Conservation (phyloP, 352 stramenopile species). For the Thraustotheca clavata region DNA sequence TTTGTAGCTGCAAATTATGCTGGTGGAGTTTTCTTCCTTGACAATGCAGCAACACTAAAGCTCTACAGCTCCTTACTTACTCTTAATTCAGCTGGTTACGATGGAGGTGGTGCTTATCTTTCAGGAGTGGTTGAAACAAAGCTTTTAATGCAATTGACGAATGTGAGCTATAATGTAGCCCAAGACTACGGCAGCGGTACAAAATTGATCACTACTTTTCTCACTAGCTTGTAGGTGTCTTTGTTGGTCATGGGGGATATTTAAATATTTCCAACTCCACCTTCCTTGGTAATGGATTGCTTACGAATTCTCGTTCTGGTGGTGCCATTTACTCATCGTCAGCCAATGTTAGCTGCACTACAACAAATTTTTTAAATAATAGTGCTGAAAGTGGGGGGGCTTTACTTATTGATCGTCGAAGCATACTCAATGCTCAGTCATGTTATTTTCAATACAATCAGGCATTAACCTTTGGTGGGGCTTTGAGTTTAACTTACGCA, state of each 20-base stretch:
- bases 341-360: not conserved
- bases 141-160: too few relatives aligned
- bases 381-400: not conserved
- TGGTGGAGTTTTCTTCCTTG: too few relatives aligned
- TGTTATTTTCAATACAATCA: slow-evolving; percentile 36
- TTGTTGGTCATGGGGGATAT: not conserved
- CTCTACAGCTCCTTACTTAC: too few relatives aligned
- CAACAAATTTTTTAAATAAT: not conserved
- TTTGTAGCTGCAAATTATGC: too few relatives aligned
- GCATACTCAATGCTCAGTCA: slow-evolving; percentile 19
- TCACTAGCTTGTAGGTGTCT: not conserved
- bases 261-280: not conserved
- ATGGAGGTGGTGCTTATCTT: too few relatives aligned
- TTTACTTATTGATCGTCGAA: not conserved
- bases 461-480: slow-evolving; percentile 39
- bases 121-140: too few relatives aligned
- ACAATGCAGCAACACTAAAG: too few relatives aligned
- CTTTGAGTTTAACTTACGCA: slow-evolving; percentile 23
- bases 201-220: too few relatives aligned
- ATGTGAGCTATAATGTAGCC: too few relatives aligned
- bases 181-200: too few relatives aligned
- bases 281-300: not conserved
- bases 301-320: too few relatives aligned
- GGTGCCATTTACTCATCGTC: not conserved
- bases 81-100: too few relatives aligned